Evolutionary conservation across 768 basidiomycete species (phyloP), one percentile per base, ranked within the genome.

Genomic region (Chalciporus pseudorubinellus): DNA sequence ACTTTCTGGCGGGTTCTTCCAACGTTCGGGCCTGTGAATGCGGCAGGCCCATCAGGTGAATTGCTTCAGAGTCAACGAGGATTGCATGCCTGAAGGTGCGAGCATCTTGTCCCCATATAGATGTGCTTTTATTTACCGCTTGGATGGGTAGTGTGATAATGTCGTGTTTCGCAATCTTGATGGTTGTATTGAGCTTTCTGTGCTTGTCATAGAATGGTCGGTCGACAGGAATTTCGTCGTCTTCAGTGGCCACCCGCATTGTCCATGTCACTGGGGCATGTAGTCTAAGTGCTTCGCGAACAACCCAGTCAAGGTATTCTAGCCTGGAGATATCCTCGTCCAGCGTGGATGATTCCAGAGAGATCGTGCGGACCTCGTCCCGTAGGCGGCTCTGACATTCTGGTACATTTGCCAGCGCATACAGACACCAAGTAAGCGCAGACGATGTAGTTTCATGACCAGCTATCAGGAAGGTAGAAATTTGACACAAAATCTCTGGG

Each of bases 91-190:
- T 72, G 72, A 89, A 89, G 54, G 68, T 70, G 38, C 72, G 62
- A n/a, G 84, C 84, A 61, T 90, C 84, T 22, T 72, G 72, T 13
- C 88, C 87, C 82, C 85, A 91, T 18, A 84, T 68, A 28, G 68
- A 70, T 46, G 50, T 50, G 55, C 71, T 73, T 59, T 77, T 77
- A 66, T 90, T 86, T 61, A 85, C 74, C 1, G 80, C 77, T 56
- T 77, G 74, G 43, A 84, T 79, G 7, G 82, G 80, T 44, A 89
- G 73, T 2, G 77, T 78, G 61, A 87, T 74, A 54, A 78, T 76
- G 57, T 84, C 81, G 42, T 81, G 75, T 57, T 72, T 71, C 47
- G 72, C 61, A 39, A 81, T 61, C 50, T 63, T 67, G 52, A 81
- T 70, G 46, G 56, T 59, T n/a, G 52, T 51, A 26, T 70, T 58